A percentile compares a stretch with the other conserved stretches of the same genome.
These are phyloP conservation scores for Wickerhamomyces sp. DNA, from an alignment of 1,139 yeast species.

Conservation along the genomic window DNA sequence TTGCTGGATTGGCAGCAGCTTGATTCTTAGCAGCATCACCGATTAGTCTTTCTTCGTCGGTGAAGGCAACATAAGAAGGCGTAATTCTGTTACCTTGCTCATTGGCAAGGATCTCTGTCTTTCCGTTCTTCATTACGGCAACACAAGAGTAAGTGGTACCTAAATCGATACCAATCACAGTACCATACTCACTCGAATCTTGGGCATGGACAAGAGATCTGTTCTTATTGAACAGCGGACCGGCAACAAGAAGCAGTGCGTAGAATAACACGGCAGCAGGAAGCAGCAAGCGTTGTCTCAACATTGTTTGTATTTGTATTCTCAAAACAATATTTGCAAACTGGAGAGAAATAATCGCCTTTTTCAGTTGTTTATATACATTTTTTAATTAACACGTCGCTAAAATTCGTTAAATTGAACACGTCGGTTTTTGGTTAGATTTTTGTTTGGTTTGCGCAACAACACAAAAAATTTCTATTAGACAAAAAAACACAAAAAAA, in stretches of 20 bases:
- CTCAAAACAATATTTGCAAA: no score
- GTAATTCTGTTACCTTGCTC: constrained; percentile 99
- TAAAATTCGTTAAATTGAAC: not conserved
- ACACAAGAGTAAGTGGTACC: constrained; percentile 99
- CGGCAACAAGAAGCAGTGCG: constrained; percentile 50
- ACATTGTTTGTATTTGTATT: no score
- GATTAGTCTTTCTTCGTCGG: constrained; percentile 94
- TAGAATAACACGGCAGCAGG: constrained; percentile 54
- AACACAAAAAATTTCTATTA: no score
- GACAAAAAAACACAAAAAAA: no score
- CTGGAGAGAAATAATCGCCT: not conserved
- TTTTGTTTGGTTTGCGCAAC: no score
- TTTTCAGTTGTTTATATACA: not conserved
- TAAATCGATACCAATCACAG: constrained; percentile 72
- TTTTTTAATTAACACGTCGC: no score
- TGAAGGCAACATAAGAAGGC: constrained; percentile 98
- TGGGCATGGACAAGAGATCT: constrained; percentile 35
- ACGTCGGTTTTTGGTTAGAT: no score
- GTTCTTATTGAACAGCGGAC: constrained; percentile 43
- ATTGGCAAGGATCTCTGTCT: constrained; percentile 94
- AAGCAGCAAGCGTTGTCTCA: constrained; percentile 37
- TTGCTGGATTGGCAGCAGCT: constrained; percentile 96
- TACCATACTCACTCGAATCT: constrained; percentile 59
- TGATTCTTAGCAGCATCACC: constrained; percentile 99
- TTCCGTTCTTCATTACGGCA: constrained; percentile 85